Base-by-base conservation (phyloP, 1,139 yeast species). In the Debaryomyces sp. region DNA sequence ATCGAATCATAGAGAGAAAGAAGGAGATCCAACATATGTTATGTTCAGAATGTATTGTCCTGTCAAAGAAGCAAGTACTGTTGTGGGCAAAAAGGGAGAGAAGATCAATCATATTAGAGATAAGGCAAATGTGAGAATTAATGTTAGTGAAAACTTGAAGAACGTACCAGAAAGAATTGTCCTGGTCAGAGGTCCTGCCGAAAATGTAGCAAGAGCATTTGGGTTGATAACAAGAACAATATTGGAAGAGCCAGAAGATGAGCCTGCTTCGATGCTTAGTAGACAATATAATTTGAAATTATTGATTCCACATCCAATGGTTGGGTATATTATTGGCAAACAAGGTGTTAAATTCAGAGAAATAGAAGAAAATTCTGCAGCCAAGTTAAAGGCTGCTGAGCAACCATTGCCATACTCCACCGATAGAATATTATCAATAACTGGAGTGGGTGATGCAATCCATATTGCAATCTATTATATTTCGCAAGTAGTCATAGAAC, bases 401-500 rank as follows among this genome's bases (percentile, higher is more conserved):
- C 81, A 82, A 44, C 81, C 87, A 18, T 73, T 91, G 55, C 91
- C 96, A 1, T 80, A 80, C 53, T 87, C 96, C 1, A 89, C 94
- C n/a, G 97, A 91, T 63, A 77, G 96, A 50, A 75, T 88, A 5
- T 70, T 91, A 47, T 77, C 84, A 27, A 79, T 91, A 17, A 73
- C 79, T 12, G 97, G 97, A 4, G 95, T 87, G 9, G 91, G 92
- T 4, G 96, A 88, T 67, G 92, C 96, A 2, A 81, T 91, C 45
- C 96, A 89, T 61, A 87, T 89, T 56, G 97, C 97, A 6, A 75
- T 86, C 1, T 88, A 85, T 63, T 86, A 86, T 61, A 78, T 89
- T 49, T 82, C 88, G 2, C 85, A 84, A 62, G 85, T 87, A 6
- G 73, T 86, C 48, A 64, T 82, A 50, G 87, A 84, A 54, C 85